Evolutionary conservation across 768 basidiomycete genomes (phyloP), one percentile per base, ranked within the genome.

Genomic region (Neoboletus magnificus): DNA sequence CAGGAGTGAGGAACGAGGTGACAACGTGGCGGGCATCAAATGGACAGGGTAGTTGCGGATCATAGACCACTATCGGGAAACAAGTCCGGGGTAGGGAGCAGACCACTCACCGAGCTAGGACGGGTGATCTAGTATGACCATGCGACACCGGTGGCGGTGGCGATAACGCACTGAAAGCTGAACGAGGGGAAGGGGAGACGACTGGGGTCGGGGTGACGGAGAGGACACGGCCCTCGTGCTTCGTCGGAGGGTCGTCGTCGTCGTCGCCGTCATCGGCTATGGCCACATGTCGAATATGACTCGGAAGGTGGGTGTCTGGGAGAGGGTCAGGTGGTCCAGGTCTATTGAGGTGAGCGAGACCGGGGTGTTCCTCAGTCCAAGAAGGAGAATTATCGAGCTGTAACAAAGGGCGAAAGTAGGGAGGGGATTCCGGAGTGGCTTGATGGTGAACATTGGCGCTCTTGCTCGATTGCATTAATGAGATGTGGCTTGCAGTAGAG

Each of bases 61-160:
- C 39, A 62, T 35, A 18, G 20, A 10, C 15, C 18, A 47, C 49
- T 11, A 29, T 51, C 52, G n/a, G 35, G 49, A 40, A 50, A 50
- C 37, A 23, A 51, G 22, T 15, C n/a, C 32, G 1, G 5, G 10
- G 11, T 20, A 44, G 30, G 43, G 50, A 27, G 25, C 10, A 41
- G 47, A 45, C 5, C 13, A 48, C 70, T 69, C 62, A 72, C 70
- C 63, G 70, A 13, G 59, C 54, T 25, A 71, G 61, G 18, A 71
- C 71, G 20, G 70, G 70, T 9, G 70, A 72, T 41, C 70, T 67
- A 42, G 51, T 69, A 35, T 71, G 70, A 12, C 70, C 70, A 29
- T 57, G 48, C 41, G 49, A 52, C 35, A 20, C 33, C 13, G 53
- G 62, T 16, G 55, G 60, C 29, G 58, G 56, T 42, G 41, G 54